Evolutionary conservation across 2,329 filamentous ascomycete genomes (phyloP), one percentile per base, ranked within the genome.

Genomic region (Zarea fungicola): DNA sequence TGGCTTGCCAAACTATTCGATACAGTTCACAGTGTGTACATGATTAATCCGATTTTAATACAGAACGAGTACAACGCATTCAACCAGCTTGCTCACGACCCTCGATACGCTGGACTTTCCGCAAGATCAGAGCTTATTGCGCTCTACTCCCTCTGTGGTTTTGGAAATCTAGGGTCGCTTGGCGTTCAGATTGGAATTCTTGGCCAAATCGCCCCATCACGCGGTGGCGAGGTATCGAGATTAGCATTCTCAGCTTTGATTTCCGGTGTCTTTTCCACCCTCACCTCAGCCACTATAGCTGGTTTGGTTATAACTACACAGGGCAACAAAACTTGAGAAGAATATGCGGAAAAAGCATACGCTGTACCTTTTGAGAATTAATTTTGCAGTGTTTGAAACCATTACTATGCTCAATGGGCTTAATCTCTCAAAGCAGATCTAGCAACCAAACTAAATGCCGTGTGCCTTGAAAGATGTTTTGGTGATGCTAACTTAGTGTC

Each of bases 171-270:
- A 57, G 86, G 87, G 47, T 92, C 88, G 25, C 78, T 95, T 41
- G 89, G 89, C 63, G 92, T 89, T 48, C 89, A 95, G 69, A 93
- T 95, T 53, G 89, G 89, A 72, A 88, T 95, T 51, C 76, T 95
- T 44, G 81, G 85, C 4, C 89, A 95, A 69, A 80, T 95, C 52
- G 84, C 87, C 0, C 89, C 89, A 1, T 74, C 75, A 4, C 81
- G 89, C 36, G 77, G 80, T 31, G 87, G 84, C 50, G 87, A 93
- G 58, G 84, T 95, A 9, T 84, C 87, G 4, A 76, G 76, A 40
- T 77, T 95, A 23, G 89, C 89, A 3, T 50, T 95, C 18, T 90
- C 85, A 26, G 87, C 89, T 6, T 76, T 95, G 54, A 64, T 90
- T 45, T 85, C 87, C 0, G 89, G 90, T 61, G 81, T 93, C 28